A percentile compares a stretch with the other conserved stretches of the same genome.
Evolutionary conservation across 306 rosid species (phyloP).

Genomic region (Albizia julibrissin): DNA sequence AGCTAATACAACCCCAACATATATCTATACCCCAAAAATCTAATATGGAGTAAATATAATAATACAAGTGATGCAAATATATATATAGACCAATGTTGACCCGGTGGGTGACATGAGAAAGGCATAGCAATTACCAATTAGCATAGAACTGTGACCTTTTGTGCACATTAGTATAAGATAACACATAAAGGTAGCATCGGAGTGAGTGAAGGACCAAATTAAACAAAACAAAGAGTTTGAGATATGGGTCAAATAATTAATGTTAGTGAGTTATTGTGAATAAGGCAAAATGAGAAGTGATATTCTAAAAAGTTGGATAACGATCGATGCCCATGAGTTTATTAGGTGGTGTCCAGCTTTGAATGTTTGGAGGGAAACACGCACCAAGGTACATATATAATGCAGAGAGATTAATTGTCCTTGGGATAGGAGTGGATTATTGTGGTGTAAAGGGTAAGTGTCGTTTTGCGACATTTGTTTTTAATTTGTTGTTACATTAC

Average conservation of each 20-base stretch:
- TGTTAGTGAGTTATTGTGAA: neutral
- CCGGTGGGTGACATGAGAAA: conserved; percentile 48
- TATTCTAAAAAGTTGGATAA: neutral
- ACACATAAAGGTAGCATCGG: neutral
- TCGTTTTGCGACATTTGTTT: conserved; percentile 43
- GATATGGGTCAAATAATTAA: neutral
- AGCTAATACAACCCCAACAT: too few relatives aligned
- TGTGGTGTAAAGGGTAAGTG: conserved; percentile 22
- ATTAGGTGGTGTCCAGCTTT: conserved; percentile 40
- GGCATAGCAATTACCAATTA: neutral
- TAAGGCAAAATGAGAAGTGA: neutral
- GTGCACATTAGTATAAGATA: neutral
- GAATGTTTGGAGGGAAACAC: conserved; percentile 49
- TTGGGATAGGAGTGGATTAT: neutral
- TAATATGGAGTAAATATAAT: too few relatives aligned
- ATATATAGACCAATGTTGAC: conserved; percentile 33
- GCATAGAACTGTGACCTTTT: conserved; percentile 1
- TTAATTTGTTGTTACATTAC: conserved; percentile 19
- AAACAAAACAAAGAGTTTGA: neutral
- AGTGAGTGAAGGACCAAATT: neutral
- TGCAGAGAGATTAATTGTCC: conserved; percentile 1
- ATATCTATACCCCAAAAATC: too few relatives aligned
- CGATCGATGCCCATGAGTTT: neutral
- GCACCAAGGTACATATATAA: neutral
- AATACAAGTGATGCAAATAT: too few relatives aligned